A percentile compares a stretch with the other conserved stretches of the same genome.
Evolutionary conservation across 768 basidiomycete genomes (phyloP).

Genomic region (Dendrothele bispora): DNA sequence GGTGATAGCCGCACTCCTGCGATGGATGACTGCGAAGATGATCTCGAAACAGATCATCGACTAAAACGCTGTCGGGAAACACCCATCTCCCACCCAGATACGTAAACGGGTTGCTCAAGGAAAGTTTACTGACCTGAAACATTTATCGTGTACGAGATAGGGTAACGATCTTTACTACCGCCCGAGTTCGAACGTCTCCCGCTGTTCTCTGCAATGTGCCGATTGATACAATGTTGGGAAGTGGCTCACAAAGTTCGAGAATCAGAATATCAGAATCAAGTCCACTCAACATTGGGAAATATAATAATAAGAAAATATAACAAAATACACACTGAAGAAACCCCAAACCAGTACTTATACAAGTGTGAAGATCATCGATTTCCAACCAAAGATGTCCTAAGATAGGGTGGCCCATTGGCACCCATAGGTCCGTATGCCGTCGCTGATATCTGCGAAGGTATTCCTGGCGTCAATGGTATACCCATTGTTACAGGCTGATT

Average conservation of each 20-base stretch:
- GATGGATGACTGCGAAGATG: conserved; percentile 79
- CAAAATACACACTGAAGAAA: conserved; percentile 10
- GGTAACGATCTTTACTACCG: too few species aligned
- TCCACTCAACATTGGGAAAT: too few species aligned
- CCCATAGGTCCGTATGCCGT: conserved; percentile 62
- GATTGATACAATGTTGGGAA: too few species aligned
- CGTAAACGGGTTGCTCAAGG: too few species aligned
- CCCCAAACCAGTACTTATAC: conserved; percentile 12
- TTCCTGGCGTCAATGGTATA: conserved; percentile 43
- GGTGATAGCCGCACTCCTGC: conserved; percentile 50
- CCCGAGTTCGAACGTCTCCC: too few species aligned
- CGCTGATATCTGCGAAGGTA: conserved; percentile 47
- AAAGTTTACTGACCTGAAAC: too few species aligned
- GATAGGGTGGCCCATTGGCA: conserved; percentile 55
- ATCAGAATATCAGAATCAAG: too few species aligned
- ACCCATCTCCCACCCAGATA: too few species aligned
- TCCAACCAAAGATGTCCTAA: conserved; percentile 62
- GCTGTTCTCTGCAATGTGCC: too few species aligned
- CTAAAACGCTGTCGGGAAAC: too few species aligned
- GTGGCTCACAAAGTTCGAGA: too few species aligned
- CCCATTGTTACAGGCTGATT: conserved; percentile 48
- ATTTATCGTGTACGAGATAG: too few species aligned
- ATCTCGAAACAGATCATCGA: conserved; percentile 32
- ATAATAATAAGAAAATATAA: conserved; percentile 13
- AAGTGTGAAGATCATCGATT: conserved; percentile 38